A percentile compares a stretch with the other conserved stretches of the same genome.
Evolutionary conservation across 2,329 filamentous ascomycete species (phyloP).

Genomic region (Colletotrichum higginsianum): DNA sequence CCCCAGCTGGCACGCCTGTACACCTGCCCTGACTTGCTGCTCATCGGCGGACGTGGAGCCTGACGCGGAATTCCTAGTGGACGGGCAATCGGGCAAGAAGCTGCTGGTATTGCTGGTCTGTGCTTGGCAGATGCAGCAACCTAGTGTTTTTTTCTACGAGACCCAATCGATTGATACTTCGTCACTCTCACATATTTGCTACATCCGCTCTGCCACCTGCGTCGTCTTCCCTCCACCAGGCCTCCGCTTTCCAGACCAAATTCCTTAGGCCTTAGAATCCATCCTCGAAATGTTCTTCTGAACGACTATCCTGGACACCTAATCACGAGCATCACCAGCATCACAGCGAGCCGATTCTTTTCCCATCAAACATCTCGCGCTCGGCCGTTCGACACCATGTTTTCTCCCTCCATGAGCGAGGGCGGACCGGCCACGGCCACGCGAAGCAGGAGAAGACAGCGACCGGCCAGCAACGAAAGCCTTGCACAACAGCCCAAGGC

Average conservation of each 20-base stretch:
- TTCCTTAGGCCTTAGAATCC: constrained; percentile 37
- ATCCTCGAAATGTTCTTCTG: constrained; percentile 44
- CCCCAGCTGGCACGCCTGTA: constrained; percentile 38
- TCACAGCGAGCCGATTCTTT: constrained; percentile 25
- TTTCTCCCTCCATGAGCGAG: constrained; percentile 68
- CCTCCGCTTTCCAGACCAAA: constrained; percentile 37
- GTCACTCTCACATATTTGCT: constrained; percentile 45
- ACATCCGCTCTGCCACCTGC: constrained; percentile 41
- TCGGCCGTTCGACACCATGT: constrained; percentile 62
- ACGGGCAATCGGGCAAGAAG: constrained; percentile 12
- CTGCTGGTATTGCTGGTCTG: constrained; percentile 48
- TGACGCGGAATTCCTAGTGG: constrained; percentile 20
- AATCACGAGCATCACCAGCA: constrained; percentile 37
- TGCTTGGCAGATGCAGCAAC: constrained; percentile 53
- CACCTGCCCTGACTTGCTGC: constrained; percentile 23
- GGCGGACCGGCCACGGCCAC: constrained; percentile 70
- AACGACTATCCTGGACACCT: constrained; percentile 12
- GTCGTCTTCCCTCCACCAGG: constrained; percentile 8
- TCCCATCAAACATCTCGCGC: constrained; percentile 23
- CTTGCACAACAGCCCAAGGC: constrained; percentile 72
- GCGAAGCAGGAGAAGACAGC: constrained; percentile 73
- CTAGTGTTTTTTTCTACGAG: constrained; percentile 48
- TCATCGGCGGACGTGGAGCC: constrained; percentile 18
- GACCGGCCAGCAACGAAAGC: constrained; percentile 70
- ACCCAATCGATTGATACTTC: constrained; percentile 48